Base-by-base conservation (phyloP, 2,329 filamentous ascomycete genomes). In the Epichloe sylvatica region DNA sequence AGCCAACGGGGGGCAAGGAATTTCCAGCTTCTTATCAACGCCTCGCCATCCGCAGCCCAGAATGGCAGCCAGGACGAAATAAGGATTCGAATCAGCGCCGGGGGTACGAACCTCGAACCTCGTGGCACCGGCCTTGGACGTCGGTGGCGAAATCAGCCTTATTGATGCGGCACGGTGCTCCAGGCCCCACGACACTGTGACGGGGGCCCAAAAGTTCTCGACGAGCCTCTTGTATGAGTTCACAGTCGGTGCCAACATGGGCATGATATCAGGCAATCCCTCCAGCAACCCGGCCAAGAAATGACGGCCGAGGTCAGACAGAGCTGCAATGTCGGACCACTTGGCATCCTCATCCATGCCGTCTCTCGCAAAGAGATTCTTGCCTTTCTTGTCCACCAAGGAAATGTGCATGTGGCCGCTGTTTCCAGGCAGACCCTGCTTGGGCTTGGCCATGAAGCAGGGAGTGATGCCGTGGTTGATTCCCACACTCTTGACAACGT, bases 181-280 rank as follows among this genome's bases (percentile, higher is more conserved):
- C 5, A 96, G 71, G 1, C 92, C 92, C 92, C 92, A 98, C 0
- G 88, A 95, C 0, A 97, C 92, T 0, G 91, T 96, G 5, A 98
- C 92, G 0, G 92, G 92, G 0, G 92, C 92, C 92, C 92, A 98
- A 69, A 96, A 97, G 70, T 97, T 97, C 72, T 98, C 92, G 2
- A 98, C 92, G 0, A 98, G 77, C 3, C 92, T 83, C 70, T 98
- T 98, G 75, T 98, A 98, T 53, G 87, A 94, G 75, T 98, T 98
- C 62, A 98, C 79, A 1, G 88, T 98, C 0, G 92, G 92, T 1
- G 91, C 92, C 12, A 98, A 74, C 51, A 97, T 74, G 1, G 92
- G 92, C 92, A 98, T 98, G 57, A 97, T 80, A 61, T 96, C 88
- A 2, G 92, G 88, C 4, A 98, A 76, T 13, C 91, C 92, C 23